phyloP scores from a whole-genome alignment of 495 filamentous ascomycete species.

The Aspergillus olivimuriae region DNA sequence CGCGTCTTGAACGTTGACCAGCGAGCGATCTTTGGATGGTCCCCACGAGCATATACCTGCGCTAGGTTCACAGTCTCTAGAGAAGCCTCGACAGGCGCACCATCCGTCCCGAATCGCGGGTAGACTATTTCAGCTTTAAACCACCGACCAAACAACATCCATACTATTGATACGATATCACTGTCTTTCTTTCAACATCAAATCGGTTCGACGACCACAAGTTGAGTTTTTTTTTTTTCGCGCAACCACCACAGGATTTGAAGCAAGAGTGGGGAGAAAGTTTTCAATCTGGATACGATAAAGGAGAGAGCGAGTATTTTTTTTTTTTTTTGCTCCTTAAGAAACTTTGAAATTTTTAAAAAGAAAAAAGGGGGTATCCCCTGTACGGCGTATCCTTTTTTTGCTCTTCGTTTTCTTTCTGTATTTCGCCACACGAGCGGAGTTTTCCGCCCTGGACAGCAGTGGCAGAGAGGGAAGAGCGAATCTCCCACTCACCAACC shows the following conservation, averaged over 20 bases:
- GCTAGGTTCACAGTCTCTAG: constrained; percentile 36
- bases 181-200: constrained; percentile 17
- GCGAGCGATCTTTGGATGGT: constrained; percentile 33
- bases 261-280: background rate
- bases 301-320: background rate
- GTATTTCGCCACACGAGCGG: constrained; percentile 10
- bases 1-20: constrained; percentile 20
- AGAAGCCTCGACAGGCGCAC: constrained; percentile 18
- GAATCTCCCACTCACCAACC: constrained; percentile 3
- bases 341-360: too few relatives aligned
- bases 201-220: too few relatives aligned
- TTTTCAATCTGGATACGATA: background rate
- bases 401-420: too few relatives aligned
- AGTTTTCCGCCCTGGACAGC: constrained; percentile 9
- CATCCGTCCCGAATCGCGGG: constrained; percentile 33
- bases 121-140: constrained; percentile 41
- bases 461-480: constrained; percentile 6
- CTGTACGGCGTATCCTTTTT: too few relatives aligned
- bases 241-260: too few relatives aligned
- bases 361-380: background rate
- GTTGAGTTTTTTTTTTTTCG: too few relatives aligned
- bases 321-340: too few relatives aligned
- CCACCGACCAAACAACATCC: constrained; percentile 15
- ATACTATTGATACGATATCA: constrained; percentile 7
- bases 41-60: constrained; percentile 25